Conservation (phyloP, 306 rosid genomes). For the Aeschynomene evenia region DNA sequence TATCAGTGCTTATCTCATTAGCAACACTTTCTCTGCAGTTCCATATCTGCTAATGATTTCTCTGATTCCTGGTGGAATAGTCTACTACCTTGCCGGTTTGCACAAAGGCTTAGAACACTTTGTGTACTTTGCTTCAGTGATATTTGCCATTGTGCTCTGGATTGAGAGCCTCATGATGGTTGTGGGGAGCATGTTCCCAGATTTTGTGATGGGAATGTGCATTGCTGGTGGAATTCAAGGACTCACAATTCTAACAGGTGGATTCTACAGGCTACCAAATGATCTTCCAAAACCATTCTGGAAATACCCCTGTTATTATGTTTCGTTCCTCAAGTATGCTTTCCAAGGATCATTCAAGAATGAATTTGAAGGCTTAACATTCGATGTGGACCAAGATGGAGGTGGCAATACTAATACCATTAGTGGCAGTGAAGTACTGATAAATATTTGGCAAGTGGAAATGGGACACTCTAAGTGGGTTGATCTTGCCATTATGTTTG, state of each 20-base stretch:
- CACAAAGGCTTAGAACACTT: conserved; percentile 44
- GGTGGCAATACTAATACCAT: conserved; percentile 6
- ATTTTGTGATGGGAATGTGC: conserved; percentile 58
- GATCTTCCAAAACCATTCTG: conserved; percentile 60
- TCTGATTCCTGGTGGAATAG: conserved; percentile 49
- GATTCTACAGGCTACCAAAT: conserved; percentile 48
- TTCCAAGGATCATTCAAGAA: conserved; percentile 60
- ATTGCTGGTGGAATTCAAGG: conserved; percentile 59
- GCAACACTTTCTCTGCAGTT: conserved; percentile 45
- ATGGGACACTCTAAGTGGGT: conserved; percentile 62
- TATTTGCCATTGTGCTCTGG: conserved; percentile 43
- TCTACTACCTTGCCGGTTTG: conserved; percentile 54
- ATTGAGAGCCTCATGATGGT: conserved; percentile 76
- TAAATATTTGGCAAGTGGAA: conserved; percentile 53
- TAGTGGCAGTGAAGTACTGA: conserved; percentile 42
- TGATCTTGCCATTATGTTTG: conserved; percentile 58
- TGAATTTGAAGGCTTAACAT: conserved; percentile 53
- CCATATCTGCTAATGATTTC: conserved; percentile 58
- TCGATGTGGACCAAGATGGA: conserved; percentile 25
- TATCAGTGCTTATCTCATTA: conserved; percentile 44
- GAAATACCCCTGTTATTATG: conserved; percentile 54
- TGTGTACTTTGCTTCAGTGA: conserved; percentile 38
- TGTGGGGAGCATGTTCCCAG: conserved; percentile 53
- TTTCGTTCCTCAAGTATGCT: conserved; percentile 58
- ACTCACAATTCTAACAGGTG: conserved; percentile 51